Percentiles rank a stretch among this genome's conserved stretches.
Evolutionary conservation across 1,284 basidiomycete genomes (phyloP).

Genomic region (Cutaneotrichosporon spelunceum): DNA sequence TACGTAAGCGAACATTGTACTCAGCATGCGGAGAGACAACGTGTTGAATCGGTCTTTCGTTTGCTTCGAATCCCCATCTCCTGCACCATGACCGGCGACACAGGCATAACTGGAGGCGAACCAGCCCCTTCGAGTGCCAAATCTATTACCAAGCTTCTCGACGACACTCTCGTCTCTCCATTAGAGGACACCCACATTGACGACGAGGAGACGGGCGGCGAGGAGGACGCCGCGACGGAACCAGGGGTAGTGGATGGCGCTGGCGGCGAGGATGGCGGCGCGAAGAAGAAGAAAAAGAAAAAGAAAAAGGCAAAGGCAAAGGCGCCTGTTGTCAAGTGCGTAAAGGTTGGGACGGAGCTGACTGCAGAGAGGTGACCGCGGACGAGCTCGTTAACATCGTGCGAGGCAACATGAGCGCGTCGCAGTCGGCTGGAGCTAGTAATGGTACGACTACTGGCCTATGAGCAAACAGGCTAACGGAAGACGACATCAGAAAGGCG

Average conservation of each 20-base stretch:
- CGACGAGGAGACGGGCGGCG: constrained; percentile 16
- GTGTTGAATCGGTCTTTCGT: background rate
- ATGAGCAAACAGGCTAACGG: constrained; percentile 5
- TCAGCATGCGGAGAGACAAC: background rate
- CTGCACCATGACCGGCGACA: constrained; percentile 3
- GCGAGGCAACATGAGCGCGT: constrained; percentile 16
- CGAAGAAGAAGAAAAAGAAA: constrained; percentile 30
- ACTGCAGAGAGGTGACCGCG: constrained; percentile 13
- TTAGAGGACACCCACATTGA: constrained; percentile 14
- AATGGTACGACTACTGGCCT: constrained; percentile 4
- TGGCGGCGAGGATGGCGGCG: constrained; percentile 23
- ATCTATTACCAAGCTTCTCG: constrained; percentile 3
- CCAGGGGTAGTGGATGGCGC: constrained; percentile 25
- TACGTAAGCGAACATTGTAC: background rate
- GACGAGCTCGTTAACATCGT: constrained; percentile 17
- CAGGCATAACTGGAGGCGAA: background rate
- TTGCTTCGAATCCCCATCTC: background rate
- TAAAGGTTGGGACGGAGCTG: background rate
- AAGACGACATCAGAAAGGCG: constrained; percentile 48
- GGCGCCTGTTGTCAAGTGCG: constrained; percentile 19
- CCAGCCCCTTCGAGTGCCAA: background rate
- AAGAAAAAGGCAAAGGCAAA: constrained; percentile 43
- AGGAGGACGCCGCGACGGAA: constrained; percentile 17
- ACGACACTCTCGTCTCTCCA: constrained; percentile 16
- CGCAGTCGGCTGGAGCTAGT: constrained; percentile 6